phyloP scores from a whole-genome alignment of 345 rosid species.

The Eucalyptus erythrocorys region DNA sequence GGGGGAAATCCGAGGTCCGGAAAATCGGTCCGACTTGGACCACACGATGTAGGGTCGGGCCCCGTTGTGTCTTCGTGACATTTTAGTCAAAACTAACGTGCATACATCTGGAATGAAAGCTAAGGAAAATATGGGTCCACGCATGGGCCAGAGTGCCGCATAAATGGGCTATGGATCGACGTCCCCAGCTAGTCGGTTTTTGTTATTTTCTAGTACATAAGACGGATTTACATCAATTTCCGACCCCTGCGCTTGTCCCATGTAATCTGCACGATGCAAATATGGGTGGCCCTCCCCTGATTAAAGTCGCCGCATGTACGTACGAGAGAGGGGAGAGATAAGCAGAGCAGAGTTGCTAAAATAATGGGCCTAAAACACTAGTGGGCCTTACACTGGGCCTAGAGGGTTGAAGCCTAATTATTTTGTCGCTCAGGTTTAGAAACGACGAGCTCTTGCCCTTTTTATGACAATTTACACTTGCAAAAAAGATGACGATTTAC shows the following conservation, averaged over 20 bases:
- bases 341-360: neutral
- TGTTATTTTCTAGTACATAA: neutral
- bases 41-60: neutral
- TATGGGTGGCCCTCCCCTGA: neutral
- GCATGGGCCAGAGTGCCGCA: neutral
- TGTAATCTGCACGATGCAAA: neutral
- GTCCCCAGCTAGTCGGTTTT: neutral
- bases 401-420: neutral
- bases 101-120: neutral
- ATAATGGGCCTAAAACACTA: neutral
- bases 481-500: neutral
- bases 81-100: neutral
- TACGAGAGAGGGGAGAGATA: neutral
- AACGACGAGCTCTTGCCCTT: neutral
- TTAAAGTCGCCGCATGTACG: neutral
- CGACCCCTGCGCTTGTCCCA: neutral
- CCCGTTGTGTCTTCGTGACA: neutral
- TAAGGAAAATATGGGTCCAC: neutral
- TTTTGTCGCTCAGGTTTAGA: neutral
- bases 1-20: neutral
- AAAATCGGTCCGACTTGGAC: neutral
- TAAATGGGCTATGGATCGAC: neutral
- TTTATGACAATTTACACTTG: neutral
- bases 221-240: neutral
- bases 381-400: neutral